Conservation (phyloP, 1,284 basidiomycete species). For the Tylopilus sp. region DNA sequence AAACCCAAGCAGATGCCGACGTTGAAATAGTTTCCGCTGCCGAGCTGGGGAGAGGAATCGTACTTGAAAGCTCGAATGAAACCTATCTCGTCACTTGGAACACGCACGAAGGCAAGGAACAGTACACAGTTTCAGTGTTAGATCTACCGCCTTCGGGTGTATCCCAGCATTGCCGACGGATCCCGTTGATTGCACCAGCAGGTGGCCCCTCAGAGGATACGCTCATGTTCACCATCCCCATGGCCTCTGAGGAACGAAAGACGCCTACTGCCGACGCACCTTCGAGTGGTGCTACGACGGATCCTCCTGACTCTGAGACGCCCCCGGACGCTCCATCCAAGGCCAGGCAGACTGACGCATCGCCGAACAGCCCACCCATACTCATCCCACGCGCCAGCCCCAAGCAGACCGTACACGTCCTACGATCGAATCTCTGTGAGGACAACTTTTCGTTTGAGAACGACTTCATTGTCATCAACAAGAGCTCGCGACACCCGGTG, state of each 20-base stretch:
- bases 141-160: not conserved
- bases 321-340: not conserved
- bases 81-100: conserved; percentile 21
- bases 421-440: conserved; percentile 21
- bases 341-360: not conserved
- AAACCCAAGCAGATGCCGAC: conserved; percentile 10
- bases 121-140: conserved; percentile 22
- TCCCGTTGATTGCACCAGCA: not conserved
- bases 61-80: conserved; percentile 24
- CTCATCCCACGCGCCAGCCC: not conserved
- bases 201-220: conserved; percentile 6
- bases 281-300: not conserved
- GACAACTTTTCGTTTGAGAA: conserved; percentile 25
- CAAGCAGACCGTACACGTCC: conserved; percentile 10
- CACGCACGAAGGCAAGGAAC: conserved; percentile 6
- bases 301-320: not conserved
- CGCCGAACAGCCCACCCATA: conserved; percentile 1
- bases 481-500: not conserved
- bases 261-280: not conserved
- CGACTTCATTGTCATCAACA: conserved; percentile 19
- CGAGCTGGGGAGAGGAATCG: conserved; percentile 14
- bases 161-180: not conserved
- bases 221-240: not conserved
- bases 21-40: conserved; percentile 13
- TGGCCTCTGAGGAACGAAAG: conserved; percentile 1